Base-by-base conservation (phyloP, 345 rosid species). In the Aquilaria malaccensis region DNA sequence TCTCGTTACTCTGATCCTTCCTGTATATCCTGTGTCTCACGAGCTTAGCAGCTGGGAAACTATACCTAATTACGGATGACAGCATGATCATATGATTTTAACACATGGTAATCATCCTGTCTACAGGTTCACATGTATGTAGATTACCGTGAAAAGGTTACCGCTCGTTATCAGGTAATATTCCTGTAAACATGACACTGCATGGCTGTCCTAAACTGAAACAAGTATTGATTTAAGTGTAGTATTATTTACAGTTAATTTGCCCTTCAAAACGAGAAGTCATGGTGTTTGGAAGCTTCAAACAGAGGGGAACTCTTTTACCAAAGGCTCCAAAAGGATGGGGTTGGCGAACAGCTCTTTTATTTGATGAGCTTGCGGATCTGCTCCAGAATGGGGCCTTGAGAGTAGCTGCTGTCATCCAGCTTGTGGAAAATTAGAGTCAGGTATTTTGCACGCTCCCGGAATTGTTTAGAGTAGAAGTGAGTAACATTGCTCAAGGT, bases 291-390 rank as follows among this genome's bases (percentile, higher is more conserved):
- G 92, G 97, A 31, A 83, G 81, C 82, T 83, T 84, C 79, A 89
- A 93, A 68, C 94, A 93, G 59, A 74, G 83, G 45, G 96, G 97
- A 13, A 89, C 91, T 13, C 94, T 93, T 61, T 67, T 93, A 64
- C 97, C 98, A 1, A 93, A 89, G 74, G 97, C 98, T 69, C 98
- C 98, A 6, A 89, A 93, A 72, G 98, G 98, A 14, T 89, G 98
- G 97, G 96, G 98, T 59, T 93, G 98, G 98, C 86, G 96, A 30
- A 80, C 92, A 0, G 97, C 98, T 58, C 56, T 93, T 61, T 74
- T 86, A 58, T 87, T 93, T 30, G 95, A 93, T 13, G 98, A 93
- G 78, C 95, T 93, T 29, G 76, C 92, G 1, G 98, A 93, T 64
- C 89, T 85, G 63, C 89, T 87, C 56, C 96, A 89, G 72, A 85